Percentiles rank a stretch among this genome's conserved stretches.
Conservation (phyloP, 2,329 filamentous ascomycete genomes). For the Alternaria ventricosa region DNA sequence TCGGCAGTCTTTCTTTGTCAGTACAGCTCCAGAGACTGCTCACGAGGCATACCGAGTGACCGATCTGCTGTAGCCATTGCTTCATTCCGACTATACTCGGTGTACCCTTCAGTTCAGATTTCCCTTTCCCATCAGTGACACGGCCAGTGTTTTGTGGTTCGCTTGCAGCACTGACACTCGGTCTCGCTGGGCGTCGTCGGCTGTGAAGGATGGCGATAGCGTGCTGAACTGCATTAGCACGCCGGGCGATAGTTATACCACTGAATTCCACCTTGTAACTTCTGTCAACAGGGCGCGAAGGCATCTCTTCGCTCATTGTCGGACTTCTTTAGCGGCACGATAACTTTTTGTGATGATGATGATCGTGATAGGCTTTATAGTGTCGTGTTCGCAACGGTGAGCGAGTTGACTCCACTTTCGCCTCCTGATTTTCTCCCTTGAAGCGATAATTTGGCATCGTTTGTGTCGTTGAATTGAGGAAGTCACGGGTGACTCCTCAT, state of each 20-base stretch:
- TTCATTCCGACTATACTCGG: slow-evolving; percentile 22
- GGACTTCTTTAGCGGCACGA: neutral
- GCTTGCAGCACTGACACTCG: neutral
- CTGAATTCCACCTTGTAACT: slow-evolving; percentile 10
- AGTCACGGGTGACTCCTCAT: neutral
- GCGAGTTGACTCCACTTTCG: too few species aligned
- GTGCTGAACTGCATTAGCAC: slow-evolving; percentile 9
- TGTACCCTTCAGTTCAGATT: slow-evolving; percentile 11
- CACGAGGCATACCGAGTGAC: slow-evolving; percentile 10
- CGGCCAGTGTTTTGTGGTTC: neutral
- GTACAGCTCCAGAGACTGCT: slow-evolving; percentile 2
- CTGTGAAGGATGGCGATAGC: slow-evolving; percentile 11
- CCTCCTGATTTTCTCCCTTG: neutral
- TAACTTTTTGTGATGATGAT: neutral
- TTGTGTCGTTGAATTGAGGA: neutral
- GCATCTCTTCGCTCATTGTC: slow-evolving; percentile 11
- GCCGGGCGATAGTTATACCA: neutral
- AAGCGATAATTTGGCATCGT: neutral
- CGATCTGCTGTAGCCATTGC: slow-evolving; percentile 18
- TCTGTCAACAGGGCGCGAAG: slow-evolving; percentile 6
- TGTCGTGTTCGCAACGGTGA: too few species aligned
- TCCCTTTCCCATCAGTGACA: slow-evolving; percentile 6
- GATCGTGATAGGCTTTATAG: too few species aligned
- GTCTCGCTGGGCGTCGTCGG: slow-evolving; percentile 10
- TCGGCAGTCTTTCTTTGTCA: slow-evolving; percentile 9